Percentiles rank a stretch among this genome's conserved stretches.
Evolutionary conservation across 331 rosid species (phyloP).

Genomic region (Rosa hybrid): DNA sequence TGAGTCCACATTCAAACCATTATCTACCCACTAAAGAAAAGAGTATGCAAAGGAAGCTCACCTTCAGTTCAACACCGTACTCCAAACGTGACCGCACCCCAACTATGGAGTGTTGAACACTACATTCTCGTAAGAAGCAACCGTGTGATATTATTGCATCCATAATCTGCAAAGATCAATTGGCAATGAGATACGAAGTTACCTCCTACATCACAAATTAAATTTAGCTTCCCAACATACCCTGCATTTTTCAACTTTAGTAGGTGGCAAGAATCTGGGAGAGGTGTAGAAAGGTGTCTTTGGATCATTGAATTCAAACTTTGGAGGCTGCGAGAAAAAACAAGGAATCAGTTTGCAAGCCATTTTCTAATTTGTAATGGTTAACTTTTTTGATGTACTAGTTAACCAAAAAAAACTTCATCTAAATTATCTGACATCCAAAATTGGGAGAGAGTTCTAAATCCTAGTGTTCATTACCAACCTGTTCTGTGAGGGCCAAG

Average conservation of each 20-base stretch:
- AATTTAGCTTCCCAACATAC: constrained; percentile 44
- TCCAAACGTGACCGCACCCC: constrained; percentile 96
- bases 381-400: neutral
- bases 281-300: constrained; percentile 98
- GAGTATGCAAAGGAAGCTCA: constrained; percentile 25
- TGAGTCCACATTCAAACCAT: neutral
- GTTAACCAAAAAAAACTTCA: neutral
- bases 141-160: constrained; percentile 95
- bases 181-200: constrained; percentile 20
- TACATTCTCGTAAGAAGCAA: constrained; percentile 90
- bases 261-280: constrained; percentile 93
- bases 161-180: constrained; percentile 57
- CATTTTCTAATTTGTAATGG: neutral
- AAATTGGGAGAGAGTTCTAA: neutral
- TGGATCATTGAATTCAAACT: constrained; percentile 86
- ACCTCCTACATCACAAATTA: constrained; percentile 10
- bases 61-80: constrained; percentile 80
- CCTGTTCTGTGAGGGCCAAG: constrained; percentile 87
- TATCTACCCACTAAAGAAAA: neutral
- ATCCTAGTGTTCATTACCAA: constrained; percentile 15
- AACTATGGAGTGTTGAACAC: constrained; percentile 80
- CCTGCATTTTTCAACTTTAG: constrained; percentile 96
- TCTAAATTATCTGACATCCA: neutral
- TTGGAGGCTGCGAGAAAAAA: constrained; percentile 61
- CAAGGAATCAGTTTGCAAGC: constrained; percentile 24